These are phyloP conservation scores for Cyathus striatus DNA, from an alignment of 768 basidiomycete species.

Conservation along the genomic window DNA sequence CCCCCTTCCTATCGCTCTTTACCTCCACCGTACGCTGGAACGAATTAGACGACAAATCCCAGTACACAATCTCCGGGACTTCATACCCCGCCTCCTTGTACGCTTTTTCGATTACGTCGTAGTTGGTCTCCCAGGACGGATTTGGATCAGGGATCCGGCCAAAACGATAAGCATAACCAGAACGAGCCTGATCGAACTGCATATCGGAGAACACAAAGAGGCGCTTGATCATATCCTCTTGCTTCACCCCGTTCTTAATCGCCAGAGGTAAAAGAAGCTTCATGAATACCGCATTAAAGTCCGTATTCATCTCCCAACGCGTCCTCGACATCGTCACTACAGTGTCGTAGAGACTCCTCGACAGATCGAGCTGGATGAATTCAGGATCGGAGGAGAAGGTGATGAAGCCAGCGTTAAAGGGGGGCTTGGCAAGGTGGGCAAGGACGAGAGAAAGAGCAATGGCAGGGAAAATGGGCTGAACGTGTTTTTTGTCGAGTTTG, in stretches of 20 bases:
- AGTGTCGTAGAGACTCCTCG: conserved; percentile 28
- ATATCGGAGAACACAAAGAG: conserved; percentile 77
- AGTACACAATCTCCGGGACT: conserved; percentile 69
- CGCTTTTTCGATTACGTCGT: conserved; percentile 48
- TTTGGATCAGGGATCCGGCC: conserved; percentile 1
- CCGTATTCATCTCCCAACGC: conserved; percentile 55
- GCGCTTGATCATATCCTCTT: conserved; percentile 71
- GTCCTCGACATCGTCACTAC: conserved; percentile 28
- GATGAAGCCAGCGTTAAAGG: conserved; percentile 64
- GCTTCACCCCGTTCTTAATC: conserved; percentile 45
- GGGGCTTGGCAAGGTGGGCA: conserved; percentile 55
- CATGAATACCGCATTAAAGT: conserved; percentile 57
- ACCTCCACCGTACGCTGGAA: too few relatives aligned
- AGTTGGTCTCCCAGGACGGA: conserved; percentile 57
- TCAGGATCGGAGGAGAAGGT: conserved; percentile 54
- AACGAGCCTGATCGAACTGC: conserved; percentile 53
- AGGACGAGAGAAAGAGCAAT: conserved; percentile 64
- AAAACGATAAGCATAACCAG: not conserved
- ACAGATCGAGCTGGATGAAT: conserved; percentile 44
- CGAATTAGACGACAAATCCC: conserved; percentile 62
- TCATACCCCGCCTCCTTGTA: conserved; percentile 63
- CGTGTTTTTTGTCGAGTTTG: not conserved
- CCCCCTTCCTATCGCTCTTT: conserved; percentile 49
- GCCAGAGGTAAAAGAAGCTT: conserved; percentile 61
- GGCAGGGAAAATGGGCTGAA: conserved; percentile 53